Evolutionary conservation across 2,329 filamentous ascomycete species (phyloP).

Genomic region (Aspergillus pseudoglaucus): DNA sequence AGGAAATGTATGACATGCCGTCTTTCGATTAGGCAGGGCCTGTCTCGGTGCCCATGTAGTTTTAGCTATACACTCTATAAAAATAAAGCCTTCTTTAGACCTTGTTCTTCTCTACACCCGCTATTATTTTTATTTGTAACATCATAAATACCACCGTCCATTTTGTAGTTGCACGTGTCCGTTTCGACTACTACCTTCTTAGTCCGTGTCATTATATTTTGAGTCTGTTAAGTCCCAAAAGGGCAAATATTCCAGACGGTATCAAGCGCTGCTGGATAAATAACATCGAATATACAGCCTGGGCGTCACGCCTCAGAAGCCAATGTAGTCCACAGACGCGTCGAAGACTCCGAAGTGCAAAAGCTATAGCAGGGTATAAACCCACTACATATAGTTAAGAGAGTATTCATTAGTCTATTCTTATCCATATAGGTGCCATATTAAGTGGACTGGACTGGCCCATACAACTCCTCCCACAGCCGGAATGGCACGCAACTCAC

Average conservation of each 20-base stretch:
- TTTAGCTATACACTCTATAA: no score
- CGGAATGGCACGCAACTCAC: neutral
- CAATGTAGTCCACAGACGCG: no score
- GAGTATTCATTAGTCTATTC: neutral
- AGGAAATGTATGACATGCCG: slow-evolving; percentile 47
- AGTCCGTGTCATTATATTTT: neutral
- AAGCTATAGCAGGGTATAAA: neutral
- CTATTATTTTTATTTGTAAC: no score
- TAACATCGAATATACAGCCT: neutral
- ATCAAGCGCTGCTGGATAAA: neutral
- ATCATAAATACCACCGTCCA: no score
- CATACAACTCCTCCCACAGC: neutral
- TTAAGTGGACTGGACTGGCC: no score
- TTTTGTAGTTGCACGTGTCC: no score
- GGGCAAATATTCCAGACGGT: neutral
- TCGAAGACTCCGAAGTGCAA: neutral
- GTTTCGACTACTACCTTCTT: no score
- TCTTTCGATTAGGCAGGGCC: slow-evolving; percentile 26
- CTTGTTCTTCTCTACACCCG: no score
- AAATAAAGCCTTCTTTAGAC: no score
- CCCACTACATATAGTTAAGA: neutral
- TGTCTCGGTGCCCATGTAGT: no score
- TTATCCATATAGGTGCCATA: neutral
- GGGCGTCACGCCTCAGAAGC: neutral
- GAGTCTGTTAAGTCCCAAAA: neutral